Evolutionary conservation across 2,329 filamentous ascomycete genomes (phyloP).

Genomic region (Sclerotinia glacialis): DNA sequence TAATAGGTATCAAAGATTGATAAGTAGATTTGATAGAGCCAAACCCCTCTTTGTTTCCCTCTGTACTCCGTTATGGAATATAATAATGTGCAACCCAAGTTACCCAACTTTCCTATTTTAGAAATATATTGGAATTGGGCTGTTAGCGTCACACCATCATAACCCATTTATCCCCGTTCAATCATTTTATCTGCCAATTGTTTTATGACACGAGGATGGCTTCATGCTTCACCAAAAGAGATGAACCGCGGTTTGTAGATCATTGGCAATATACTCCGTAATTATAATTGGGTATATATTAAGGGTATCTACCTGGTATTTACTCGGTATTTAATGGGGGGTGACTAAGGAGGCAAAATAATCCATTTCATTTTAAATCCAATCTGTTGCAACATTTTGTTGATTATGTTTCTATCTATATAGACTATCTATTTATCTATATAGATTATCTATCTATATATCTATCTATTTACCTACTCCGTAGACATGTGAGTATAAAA

Average conservation of each 20-base stretch:
- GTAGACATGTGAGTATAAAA: background rate
- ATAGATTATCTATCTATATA: background rate
- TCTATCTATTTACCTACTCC: too few relatives aligned
- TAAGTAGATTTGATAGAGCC: background rate
- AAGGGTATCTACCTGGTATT: background rate
- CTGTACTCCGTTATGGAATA: too few relatives aligned
- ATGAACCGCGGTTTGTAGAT: slow-evolving; percentile 6
- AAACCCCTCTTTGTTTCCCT: slow-evolving; percentile 16
- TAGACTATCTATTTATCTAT: too few relatives aligned
- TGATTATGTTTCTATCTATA: too few relatives aligned
- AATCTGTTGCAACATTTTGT: too few relatives aligned
- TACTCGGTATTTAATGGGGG: background rate
- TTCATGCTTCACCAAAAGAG: background rate
- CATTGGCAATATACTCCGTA: background rate
- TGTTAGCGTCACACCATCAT: slow-evolving; percentile 31
- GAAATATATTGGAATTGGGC: slow-evolving; percentile 26
- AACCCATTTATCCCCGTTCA: background rate
- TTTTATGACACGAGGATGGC: slow-evolving; percentile 32
- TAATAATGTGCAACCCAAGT: background rate
- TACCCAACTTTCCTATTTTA: slow-evolving; percentile 19
- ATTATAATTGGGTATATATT: background rate
- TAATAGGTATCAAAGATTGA: background rate
- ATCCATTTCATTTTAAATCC: background rate
- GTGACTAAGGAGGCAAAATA: background rate
- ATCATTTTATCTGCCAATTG: slow-evolving; percentile 30